Percentiles rank a stretch among this genome's conserved stretches.
phyloP scores from a whole-genome alignment of 2,329 filamentous ascomycete genomes.

The Fusarium continuum region DNA sequence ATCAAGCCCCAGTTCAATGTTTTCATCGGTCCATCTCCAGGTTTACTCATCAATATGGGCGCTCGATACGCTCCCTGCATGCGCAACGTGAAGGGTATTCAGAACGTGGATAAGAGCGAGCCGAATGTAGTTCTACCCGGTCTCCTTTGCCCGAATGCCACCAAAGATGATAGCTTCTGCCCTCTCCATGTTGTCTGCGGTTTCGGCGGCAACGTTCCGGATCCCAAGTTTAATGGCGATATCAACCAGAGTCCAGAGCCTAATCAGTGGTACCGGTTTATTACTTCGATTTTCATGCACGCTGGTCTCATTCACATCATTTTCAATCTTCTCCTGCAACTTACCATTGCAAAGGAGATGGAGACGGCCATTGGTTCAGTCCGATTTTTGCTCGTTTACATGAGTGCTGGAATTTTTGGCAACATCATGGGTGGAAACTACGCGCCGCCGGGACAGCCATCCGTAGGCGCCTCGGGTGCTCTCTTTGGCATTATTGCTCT shows the following conservation, averaged over 20 bases:
- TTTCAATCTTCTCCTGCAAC: conserved; percentile 92
- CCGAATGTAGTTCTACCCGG: conserved; percentile 45
- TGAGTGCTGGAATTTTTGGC: conserved; percentile 92
- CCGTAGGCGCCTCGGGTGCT: conserved; percentile 87
- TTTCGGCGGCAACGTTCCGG: conserved; percentile 72
- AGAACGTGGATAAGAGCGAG: conserved; percentile 54
- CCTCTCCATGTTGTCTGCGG: conserved; percentile 83
- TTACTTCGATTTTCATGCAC: conserved; percentile 93
- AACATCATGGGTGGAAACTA: conserved; percentile 96
- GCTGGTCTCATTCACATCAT: conserved; percentile 93
- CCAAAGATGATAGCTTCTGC: conserved; percentile 69
- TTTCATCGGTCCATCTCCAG: conserved; percentile 94
- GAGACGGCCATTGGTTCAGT: conserved; percentile 88
- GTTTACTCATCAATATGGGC: conserved; percentile 96
- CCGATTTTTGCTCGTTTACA: conserved; percentile 89
- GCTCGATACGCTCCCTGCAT: conserved; percentile 93
- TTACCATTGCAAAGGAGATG: conserved; percentile 92
- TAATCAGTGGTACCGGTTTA: conserved; percentile 97
- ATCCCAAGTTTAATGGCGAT: conserved; percentile 68
- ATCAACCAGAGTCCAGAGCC: conserved; percentile 67
- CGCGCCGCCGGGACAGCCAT: conserved; percentile 81
- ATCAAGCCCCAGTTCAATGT: conserved; percentile 90
- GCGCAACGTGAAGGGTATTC: conserved; percentile 78
- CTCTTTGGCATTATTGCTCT: conserved; percentile 94
- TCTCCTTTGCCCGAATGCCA: conserved; percentile 87